Evolutionary conservation across 2,329 filamentous ascomycete genomes (phyloP).

Genomic region (Tolypocladium ophioglossoides): DNA sequence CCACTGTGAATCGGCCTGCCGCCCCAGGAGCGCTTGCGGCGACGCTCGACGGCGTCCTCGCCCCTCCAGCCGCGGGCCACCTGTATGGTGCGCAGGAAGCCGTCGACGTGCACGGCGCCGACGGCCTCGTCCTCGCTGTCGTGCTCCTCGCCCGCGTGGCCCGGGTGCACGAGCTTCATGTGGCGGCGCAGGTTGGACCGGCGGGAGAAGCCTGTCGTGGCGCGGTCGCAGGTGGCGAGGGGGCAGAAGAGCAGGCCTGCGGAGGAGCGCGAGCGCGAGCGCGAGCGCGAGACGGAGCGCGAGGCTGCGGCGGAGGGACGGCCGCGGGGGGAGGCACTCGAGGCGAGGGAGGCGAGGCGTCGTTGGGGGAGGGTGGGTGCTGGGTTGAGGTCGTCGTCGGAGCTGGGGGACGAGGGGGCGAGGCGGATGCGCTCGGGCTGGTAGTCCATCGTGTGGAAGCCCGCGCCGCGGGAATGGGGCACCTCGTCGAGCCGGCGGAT

Average conservation of each 20-base stretch:
- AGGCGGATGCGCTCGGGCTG: slow-evolving; percentile 17
- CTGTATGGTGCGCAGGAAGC: slow-evolving; percentile 50
- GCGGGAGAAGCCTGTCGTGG: slow-evolving; percentile 23
- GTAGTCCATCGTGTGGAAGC: slow-evolving; percentile 17
- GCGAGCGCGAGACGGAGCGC: slow-evolving; percentile 12
- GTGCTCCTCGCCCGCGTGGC: slow-evolving; percentile 21
- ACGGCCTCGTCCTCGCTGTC: slow-evolving; percentile 42
- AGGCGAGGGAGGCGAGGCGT: slow-evolving; percentile 4
- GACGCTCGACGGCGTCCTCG: slow-evolving; percentile 18
- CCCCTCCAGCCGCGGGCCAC: slow-evolving; percentile 37
- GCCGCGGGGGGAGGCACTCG: slow-evolving; percentile 3
- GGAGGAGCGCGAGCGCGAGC: slow-evolving; percentile 19
- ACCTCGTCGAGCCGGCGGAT: slow-evolving; percentile 43
- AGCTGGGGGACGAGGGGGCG: background rate
- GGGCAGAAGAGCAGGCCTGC: slow-evolving; percentile 25
- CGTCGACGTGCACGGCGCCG: slow-evolving; percentile 58
- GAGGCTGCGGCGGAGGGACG: slow-evolving; percentile 5
- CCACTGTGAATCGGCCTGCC: background rate
- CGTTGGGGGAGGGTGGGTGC: slow-evolving; percentile 16
- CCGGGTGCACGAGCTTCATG: slow-evolving; percentile 26
- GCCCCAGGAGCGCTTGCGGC: slow-evolving; percentile 16
- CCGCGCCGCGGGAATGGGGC: slow-evolving; percentile 11
- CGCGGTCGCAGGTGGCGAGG: slow-evolving; percentile 24
- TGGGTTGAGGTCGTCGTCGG: slow-evolving; percentile 11
- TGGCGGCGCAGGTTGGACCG: slow-evolving; percentile 26